A percentile compares a stretch with the other conserved stretches of the same genome.
phyloP scores from a whole-genome alignment of 2,329 filamentous ascomycete genomes.

The Talaromyces sp. region DNA sequence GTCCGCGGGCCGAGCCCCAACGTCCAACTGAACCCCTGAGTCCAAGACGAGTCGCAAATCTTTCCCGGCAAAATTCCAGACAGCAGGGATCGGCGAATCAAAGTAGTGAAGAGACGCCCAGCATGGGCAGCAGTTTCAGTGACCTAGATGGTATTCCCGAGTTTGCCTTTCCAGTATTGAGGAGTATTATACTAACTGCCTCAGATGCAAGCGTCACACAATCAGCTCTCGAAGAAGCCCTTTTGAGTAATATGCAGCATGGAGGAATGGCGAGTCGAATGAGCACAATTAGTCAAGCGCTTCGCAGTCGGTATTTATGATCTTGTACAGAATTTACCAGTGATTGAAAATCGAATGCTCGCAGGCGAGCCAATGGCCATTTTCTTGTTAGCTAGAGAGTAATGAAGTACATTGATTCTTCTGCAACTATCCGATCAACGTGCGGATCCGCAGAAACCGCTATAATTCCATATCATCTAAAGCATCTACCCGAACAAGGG shows the following conservation, averaged over 20 bases:
- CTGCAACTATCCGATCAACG: too few species aligned
- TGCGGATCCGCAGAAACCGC: too few species aligned
- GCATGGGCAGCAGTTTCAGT: slow-evolving; percentile 64
- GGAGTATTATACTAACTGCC: background rate
- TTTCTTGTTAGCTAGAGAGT: too few species aligned
- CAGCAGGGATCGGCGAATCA: slow-evolving; percentile 38
- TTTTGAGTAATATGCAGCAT: slow-evolving; percentile 61
- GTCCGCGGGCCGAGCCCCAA: slow-evolving; percentile 23
- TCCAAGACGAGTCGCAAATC: slow-evolving; percentile 49
- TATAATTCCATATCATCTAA: too few species aligned
- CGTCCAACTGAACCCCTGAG: slow-evolving; percentile 28
- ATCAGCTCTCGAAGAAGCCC: slow-evolving; percentile 61
- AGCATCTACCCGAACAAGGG: too few species aligned
- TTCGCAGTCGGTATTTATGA: slow-evolving; percentile 52
- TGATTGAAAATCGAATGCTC: too few species aligned
- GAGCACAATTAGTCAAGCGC: slow-evolving; percentile 52
- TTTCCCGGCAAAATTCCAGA: slow-evolving; percentile 49
- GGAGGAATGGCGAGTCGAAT: slow-evolving; percentile 49
- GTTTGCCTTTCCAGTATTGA: background rate
- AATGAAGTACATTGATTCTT: too few species aligned
- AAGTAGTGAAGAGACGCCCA: slow-evolving; percentile 55
- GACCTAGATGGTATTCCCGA: slow-evolving; percentile 56
- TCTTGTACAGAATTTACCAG: too few species aligned
- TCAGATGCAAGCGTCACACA: slow-evolving; percentile 62
- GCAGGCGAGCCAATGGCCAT: too few species aligned